Conservation (phyloP, 2,329 filamentous ascomycete species). For the Dothiorella sarmentorum region DNA sequence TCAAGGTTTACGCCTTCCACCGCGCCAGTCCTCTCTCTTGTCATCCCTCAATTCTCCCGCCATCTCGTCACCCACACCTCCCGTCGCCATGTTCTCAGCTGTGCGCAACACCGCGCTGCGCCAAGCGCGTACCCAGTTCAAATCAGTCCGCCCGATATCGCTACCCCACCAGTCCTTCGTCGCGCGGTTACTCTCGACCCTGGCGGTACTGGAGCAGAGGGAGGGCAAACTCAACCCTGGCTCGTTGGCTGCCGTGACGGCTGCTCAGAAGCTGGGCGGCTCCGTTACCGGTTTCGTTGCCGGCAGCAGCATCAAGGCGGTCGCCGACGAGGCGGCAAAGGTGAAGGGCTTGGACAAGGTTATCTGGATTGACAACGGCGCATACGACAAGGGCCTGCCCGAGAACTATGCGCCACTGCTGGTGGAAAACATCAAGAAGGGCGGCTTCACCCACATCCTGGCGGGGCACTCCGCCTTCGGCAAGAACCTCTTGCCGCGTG, state of each 20-base stretch:
- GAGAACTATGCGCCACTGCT: slow-evolving; percentile 94
- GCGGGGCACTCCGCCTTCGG: slow-evolving; percentile 92
- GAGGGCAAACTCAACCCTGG: slow-evolving; percentile 81
- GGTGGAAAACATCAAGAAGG: slow-evolving; percentile 95
- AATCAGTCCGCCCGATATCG: slow-evolving; percentile 30
- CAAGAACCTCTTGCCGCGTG: slow-evolving; percentile 88
- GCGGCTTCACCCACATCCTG: slow-evolving; percentile 87
- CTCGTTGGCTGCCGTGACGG: slow-evolving; percentile 80
- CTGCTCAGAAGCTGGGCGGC: slow-evolving; percentile 82
- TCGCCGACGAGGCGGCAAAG: slow-evolving; percentile 81
- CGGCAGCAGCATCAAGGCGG: slow-evolving; percentile 69
- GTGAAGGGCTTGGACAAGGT: slow-evolving; percentile 90
- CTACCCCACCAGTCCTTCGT: slow-evolving; percentile 53
- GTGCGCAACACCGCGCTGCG: slow-evolving; percentile 36
- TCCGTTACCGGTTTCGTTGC: slow-evolving; percentile 84
- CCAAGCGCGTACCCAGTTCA: slow-evolving; percentile 45
- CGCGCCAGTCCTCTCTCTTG: not conserved
- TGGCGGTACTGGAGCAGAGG: slow-evolving; percentile 88
- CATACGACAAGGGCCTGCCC: slow-evolving; percentile 90
- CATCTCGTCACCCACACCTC: slow-evolving; percentile 2
- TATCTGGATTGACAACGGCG: slow-evolving; percentile 78
- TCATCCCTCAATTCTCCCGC: not conserved
- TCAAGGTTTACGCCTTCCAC: slow-evolving; percentile 2
- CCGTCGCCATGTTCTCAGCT: slow-evolving; percentile 33
- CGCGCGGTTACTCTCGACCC: slow-evolving; percentile 73